Base-by-base conservation (phyloP, 768 basidiomycete species). In the Russula olivacea region DNA sequence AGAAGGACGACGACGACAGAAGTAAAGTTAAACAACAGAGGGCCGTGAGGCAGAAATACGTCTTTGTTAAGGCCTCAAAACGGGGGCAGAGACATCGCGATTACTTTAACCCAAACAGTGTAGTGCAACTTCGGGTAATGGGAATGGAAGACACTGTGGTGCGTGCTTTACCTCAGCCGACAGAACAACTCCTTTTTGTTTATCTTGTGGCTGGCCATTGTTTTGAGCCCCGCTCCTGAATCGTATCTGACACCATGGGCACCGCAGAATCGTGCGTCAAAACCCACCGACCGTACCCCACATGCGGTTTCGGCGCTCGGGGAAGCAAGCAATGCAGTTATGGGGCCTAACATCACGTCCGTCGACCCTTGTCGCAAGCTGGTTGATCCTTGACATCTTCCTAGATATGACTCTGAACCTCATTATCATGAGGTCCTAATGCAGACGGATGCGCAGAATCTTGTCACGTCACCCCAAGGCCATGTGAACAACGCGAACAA, bases 31-130 rank as follows among this genome's bases (percentile, higher is more conserved):
- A 76, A 75, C 76, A 72, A 60, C 77, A 80, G 66, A 81, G 80
- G 52, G 66, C 83, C 25, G 83, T 85, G 61, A 85, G 83, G 68
- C 70, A 79, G 23, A 78, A 76, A 70, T 90, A 84, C 65, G 71
- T 78, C 14, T 89, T 90, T 72, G 79, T 87, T 60, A 74, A 71
- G 43, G 71, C 77, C 11, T 78, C 79, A 41, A 75, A 78, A 53
- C 72, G 73, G 48, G 77, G 77, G 11, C 63, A 74, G 49, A 77
- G 74, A 58, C 91, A 89, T 71, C 69, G 74, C 40, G 81, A 90
- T 68, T 89, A 91, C 69, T 92, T 92, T 74, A 77, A 83, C 61
- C 83, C 86, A 40, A 78, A 81, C 61, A 76, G 76, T 9, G 76
- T 80, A 28, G 79, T 82, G 41, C 88, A 90, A 74, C 82, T 75